Percentiles rank a stretch among this genome's conserved stretches.
phyloP scores from a whole-genome alignment of 441 rosid genomes.

The Adansonia rubrostipa region DNA sequence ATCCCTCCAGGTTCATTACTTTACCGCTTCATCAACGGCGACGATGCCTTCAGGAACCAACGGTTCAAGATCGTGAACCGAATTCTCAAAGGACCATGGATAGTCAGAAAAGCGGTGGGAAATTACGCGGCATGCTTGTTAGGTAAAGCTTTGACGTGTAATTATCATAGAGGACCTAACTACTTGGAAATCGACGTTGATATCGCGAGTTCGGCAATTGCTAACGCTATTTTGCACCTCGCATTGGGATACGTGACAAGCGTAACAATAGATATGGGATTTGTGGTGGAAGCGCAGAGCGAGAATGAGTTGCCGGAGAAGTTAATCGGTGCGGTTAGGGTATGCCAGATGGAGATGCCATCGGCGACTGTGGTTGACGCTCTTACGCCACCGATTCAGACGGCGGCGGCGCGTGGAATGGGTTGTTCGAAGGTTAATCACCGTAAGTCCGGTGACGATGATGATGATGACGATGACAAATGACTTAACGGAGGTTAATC shows the following conservation, averaged over 20 bases:
- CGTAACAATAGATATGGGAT: conserved; percentile 72
- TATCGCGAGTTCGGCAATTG: conserved; percentile 62
- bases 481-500: conserved; percentile 24
- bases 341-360: conserved; percentile 79
- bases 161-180: conserved; percentile 67
- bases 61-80: conserved; percentile 78
- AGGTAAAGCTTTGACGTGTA: conserved; percentile 64
- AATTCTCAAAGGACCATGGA: conserved; percentile 83
- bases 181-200: conserved; percentile 84
- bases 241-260: conserved; percentile 54
- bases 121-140: conserved; percentile 65
- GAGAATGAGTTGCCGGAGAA: conserved; percentile 84
- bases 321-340: conserved; percentile 72
- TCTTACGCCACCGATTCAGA: conserved; percentile 30
- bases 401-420: conserved; percentile 37
- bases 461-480: conserved; percentile 33
- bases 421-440: conserved; percentile 72
- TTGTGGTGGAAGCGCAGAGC: conserved; percentile 67
- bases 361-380: conserved; percentile 58
- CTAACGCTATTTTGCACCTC: conserved; percentile 54
- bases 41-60: conserved; percentile 63
- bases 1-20: conserved; percentile 58
- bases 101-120: conserved; percentile 73
- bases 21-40: conserved; percentile 59
- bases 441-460: conserved; percentile 43